phyloP scores from a whole-genome alignment of 768 basidiomycete species.

The Amanita rubescens region DNA sequence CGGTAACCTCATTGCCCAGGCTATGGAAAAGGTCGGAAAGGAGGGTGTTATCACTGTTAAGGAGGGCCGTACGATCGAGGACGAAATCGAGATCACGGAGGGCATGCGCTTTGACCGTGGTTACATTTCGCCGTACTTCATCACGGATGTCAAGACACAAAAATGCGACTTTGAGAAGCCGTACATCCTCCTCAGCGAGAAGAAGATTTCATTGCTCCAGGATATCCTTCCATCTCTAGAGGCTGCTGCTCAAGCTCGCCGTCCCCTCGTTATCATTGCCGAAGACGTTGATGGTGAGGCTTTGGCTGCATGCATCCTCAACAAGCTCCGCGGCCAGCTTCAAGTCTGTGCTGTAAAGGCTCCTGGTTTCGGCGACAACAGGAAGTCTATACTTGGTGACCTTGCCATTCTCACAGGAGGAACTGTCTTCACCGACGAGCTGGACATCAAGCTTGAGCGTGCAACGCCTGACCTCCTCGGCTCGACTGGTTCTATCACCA shows the following conservation, averaged over 20 bases:
- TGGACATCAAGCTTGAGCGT: slow-evolving; percentile 95
- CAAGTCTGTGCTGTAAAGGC: slow-evolving; percentile 94
- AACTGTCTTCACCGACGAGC: slow-evolving; percentile 93
- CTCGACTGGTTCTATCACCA: slow-evolving; percentile 82
- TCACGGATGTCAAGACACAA: slow-evolving; percentile 96
- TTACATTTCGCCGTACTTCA: slow-evolving; percentile 96
- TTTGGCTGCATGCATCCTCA: slow-evolving; percentile 94
- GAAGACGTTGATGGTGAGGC: slow-evolving; percentile 99
- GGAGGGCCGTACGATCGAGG: slow-evolving; percentile 96
- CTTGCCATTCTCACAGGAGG: slow-evolving; percentile 96
- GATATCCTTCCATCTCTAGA: slow-evolving; percentile 94
- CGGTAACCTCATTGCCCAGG: slow-evolving; percentile 92
- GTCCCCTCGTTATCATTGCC: slow-evolving; percentile 93
- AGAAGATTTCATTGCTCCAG: slow-evolving; percentile 93
- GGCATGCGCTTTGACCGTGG: slow-evolving; percentile 99
- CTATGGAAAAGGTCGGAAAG: slow-evolving; percentile 99
- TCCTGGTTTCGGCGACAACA: slow-evolving; percentile 98
- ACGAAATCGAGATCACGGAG: slow-evolving; percentile 99
- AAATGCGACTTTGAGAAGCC: slow-evolving; percentile 98
- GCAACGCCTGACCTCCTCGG: slow-evolving; percentile 87
- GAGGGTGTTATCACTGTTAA: slow-evolving; percentile 99
- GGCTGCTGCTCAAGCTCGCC: slow-evolving; percentile 67
- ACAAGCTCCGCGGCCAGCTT: slow-evolving; percentile 98
- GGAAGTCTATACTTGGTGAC: slow-evolving; percentile 96
- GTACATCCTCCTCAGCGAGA: slow-evolving; percentile 86